Evolutionary conservation across 2,329 filamentous ascomycete species (phyloP).

Genomic region (Cladosporium sphaerospermum): DNA sequence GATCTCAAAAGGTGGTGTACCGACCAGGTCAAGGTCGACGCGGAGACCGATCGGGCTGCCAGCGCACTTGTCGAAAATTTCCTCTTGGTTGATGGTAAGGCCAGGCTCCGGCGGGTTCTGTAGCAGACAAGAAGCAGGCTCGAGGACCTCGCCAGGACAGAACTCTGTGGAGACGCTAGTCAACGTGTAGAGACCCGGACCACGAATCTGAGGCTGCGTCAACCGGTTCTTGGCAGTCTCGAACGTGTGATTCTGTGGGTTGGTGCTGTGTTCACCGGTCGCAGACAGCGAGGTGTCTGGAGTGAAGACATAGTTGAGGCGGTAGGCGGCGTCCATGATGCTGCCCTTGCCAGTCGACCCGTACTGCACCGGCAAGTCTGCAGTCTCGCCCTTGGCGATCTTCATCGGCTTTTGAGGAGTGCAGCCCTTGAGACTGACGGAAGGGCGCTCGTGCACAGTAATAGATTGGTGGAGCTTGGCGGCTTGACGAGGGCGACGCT

Average conservation of each 20-base stretch:
- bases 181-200: constrained; percentile 80
- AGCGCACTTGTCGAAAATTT: constrained; percentile 90
- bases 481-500: constrained; percentile 41
- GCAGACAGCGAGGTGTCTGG: constrained; percentile 63
- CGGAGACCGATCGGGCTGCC: constrained; percentile 86
- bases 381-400: constrained; percentile 67
- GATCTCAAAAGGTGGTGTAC: constrained; percentile 85
- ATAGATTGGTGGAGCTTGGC: constrained; percentile 66
- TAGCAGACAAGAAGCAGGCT: constrained; percentile 88
- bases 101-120: constrained; percentile 86
- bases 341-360: constrained; percentile 54
- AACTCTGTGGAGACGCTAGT: constrained; percentile 71
- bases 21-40: constrained; percentile 82
- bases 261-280: constrained; percentile 62
- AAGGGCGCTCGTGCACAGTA: constrained; percentile 78
- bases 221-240: constrained; percentile 52
- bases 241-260: constrained; percentile 53
- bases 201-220: constrained; percentile 62
- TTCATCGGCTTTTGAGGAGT: constrained; percentile 74
- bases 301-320: constrained; percentile 75
- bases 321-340: constrained; percentile 59
- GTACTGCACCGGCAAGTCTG: constrained; percentile 66
- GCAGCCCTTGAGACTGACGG: constrained; percentile 64
- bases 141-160: constrained; percentile 81
- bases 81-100: constrained; percentile 65